Percentiles rank a stretch among this genome's conserved stretches.
phyloP scores from a whole-genome alignment of 139 green algal species.

The Chlamydomonas urium region DNA sequence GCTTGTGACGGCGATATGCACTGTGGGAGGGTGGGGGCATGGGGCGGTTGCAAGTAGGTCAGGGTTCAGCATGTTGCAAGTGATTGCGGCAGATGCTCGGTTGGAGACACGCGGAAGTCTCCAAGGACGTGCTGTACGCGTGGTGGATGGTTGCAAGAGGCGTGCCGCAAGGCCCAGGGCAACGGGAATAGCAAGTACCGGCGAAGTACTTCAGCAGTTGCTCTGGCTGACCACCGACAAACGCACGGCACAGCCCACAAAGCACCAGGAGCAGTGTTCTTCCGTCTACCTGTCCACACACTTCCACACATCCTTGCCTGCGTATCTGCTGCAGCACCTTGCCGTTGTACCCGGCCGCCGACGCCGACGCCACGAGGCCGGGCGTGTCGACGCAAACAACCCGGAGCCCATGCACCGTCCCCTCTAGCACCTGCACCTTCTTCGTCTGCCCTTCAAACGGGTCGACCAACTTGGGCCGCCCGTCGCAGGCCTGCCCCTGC shows the following conservation, averaged over 20 bases:
- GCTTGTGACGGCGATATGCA: conserved; percentile 38
- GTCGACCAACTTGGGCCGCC: conserved; percentile 30
- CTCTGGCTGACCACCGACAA: too few species aligned
- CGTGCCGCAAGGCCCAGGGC: too few species aligned
- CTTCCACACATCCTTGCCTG: background rate
- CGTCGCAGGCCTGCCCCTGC: too few species aligned
- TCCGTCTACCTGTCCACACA: background rate
- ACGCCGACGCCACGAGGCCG: conserved; percentile 33
- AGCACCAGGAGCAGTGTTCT: too few species aligned
- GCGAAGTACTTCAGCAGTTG: too few species aligned
- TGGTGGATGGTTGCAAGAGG: too few species aligned
- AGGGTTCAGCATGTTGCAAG: too few species aligned
- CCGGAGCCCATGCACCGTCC: conserved; percentile 21
- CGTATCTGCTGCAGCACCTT: conserved; percentile 37
- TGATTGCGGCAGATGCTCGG: too few species aligned
- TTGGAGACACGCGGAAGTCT: too few species aligned
- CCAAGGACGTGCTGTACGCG: too few species aligned
- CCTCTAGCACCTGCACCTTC: conserved; percentile 20
- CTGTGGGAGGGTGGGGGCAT: conserved; percentile 4
- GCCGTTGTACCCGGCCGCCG: conserved; percentile 24
- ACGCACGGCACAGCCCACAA: too few species aligned
- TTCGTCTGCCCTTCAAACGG: conserved; percentile 39
- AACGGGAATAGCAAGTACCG: too few species aligned
- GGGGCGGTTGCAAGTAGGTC: background rate
- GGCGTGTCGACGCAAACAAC: conserved; percentile 51